Base-by-base conservation (phyloP, 306 rosid genomes). In the Sophora flavescens region DNA sequence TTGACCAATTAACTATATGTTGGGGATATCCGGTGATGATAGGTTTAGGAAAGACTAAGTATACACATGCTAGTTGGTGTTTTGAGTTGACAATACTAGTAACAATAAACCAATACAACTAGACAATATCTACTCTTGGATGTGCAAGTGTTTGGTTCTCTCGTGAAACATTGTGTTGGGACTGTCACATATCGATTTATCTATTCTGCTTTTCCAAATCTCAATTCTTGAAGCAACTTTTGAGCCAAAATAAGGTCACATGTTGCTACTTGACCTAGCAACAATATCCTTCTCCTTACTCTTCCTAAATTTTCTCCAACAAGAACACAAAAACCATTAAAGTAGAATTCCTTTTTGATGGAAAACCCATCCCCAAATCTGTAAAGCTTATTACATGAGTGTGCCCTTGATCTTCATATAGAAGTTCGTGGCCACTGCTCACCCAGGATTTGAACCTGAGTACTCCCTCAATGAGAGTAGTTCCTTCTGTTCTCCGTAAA, bases 171-270 rank as follows among this genome's bases (percentile, higher is more conserved):
- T 16, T 59, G 8, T 3, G 22, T 18, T 50, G 58, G 30, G 28
- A 15, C 26, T 36, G 35, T 48, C 72, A 18, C 82, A 10, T 10
- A 18, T 56, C 61, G 61, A 35, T 53, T 41, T 41, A 72, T 53
- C 78, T 79, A 15, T 71, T 71, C 63, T 62, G 33, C 70, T 78
- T 68, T 77, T 45, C 52, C 68, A 57, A 47, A 69, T 35, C 63
- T 69, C 54, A 38, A 68, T 59, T 17, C 68, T 63, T 53, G 45
- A 15, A 10, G 42, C 54, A 51, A 16, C 42, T 26, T 71, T 79
- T 62, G 32, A 30, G 78, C 44, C 39, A 61, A 32, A 69, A 12
- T 54, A 18, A 71, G 72, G 8, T 39, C 59, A 53, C 58, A 16
- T 62, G 15, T 60, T 39, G 22, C 59, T 45, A 11, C 70, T 45